These are phyloP conservation scores for Paecilomyces niveus DNA, from an alignment of 2,329 filamentous ascomycete genomes.

Conservation along the genomic window DNA sequence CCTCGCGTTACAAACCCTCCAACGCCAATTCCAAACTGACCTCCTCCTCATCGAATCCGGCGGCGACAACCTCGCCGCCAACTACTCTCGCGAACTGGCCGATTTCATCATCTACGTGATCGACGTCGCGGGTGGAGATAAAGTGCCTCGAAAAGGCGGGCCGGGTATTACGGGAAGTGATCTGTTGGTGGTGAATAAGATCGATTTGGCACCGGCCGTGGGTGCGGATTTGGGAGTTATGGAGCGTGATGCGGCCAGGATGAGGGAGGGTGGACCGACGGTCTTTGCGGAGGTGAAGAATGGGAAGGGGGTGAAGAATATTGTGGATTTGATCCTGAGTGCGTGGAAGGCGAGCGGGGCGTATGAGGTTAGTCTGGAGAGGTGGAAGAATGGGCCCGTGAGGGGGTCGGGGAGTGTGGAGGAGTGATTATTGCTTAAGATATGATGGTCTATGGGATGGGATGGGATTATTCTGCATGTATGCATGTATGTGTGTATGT, in stretches of 20 bases:
- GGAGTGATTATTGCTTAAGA: conserved; percentile 8
- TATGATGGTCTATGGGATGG: conserved; percentile 3
- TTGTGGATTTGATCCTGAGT: conserved; percentile 79
- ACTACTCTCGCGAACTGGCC: conserved; percentile 89
- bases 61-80: conserved; percentile 93
- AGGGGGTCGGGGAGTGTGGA: conserved; percentile 30
- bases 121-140: conserved; percentile 92
- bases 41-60: conserved; percentile 90
- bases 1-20: conserved; percentile 81
- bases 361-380: conserved; percentile 35
- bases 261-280: conserved; percentile 90
- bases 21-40: conserved; percentile 71
- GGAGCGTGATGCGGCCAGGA: conserved; percentile 90
- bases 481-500: not conserved
- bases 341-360: conserved; percentile 91
- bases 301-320: conserved; percentile 74
- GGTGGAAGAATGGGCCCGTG: conserved; percentile 36
- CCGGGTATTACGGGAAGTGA: conserved; percentile 97
- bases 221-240: conserved; percentile 88
- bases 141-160: conserved; percentile 91
- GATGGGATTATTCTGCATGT: not conserved
- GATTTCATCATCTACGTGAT: conserved; percentile 99
- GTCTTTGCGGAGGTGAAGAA: conserved; percentile 98
- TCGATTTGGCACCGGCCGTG: conserved; percentile 81
- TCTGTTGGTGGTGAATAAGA: conserved; percentile 92